phyloP scores from a whole-genome alignment of 2,329 filamentous ascomycete genomes.

The Colletotrichum agaves region DNA sequence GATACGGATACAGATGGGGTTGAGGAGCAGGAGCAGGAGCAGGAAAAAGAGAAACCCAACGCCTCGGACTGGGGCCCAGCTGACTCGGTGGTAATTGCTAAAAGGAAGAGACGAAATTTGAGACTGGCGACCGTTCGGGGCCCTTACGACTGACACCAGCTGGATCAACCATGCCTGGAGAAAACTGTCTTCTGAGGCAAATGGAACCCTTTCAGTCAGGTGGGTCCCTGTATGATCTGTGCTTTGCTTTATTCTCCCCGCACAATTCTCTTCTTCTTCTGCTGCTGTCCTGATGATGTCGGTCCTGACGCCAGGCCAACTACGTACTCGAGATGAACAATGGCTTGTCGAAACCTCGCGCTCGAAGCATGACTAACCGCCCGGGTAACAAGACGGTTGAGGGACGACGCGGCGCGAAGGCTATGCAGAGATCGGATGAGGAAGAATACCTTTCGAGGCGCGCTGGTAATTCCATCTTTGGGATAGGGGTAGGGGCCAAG shows the following conservation, averaged over 20 bases:
- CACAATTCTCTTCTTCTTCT: neutral
- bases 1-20: neutral
- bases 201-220: too few relatives aligned
- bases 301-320: neutral
- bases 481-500: constrained; percentile 1
- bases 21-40: neutral
- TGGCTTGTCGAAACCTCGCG: neutral
- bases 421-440: neutral
- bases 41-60: constrained; percentile 29
- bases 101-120: constrained; percentile 22
- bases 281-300: neutral
- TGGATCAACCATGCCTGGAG: too few relatives aligned
- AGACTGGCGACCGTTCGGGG: constrained; percentile 12
- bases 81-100: constrained; percentile 32
- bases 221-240: too few relatives aligned
- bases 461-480: neutral
- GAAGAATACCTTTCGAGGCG: neutral
- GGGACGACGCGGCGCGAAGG: neutral
- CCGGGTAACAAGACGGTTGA: neutral
- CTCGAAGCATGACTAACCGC: neutral
- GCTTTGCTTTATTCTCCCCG: neutral
- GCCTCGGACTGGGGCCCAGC: constrained; percentile 37
- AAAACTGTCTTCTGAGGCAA: too few relatives aligned
- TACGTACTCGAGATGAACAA: neutral
- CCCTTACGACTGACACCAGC: neutral